A percentile compares a stretch with the other conserved stretches of the same genome.
Conservation (phyloP, 768 basidiomycete species). For the Russula ochroleuca region DNA sequence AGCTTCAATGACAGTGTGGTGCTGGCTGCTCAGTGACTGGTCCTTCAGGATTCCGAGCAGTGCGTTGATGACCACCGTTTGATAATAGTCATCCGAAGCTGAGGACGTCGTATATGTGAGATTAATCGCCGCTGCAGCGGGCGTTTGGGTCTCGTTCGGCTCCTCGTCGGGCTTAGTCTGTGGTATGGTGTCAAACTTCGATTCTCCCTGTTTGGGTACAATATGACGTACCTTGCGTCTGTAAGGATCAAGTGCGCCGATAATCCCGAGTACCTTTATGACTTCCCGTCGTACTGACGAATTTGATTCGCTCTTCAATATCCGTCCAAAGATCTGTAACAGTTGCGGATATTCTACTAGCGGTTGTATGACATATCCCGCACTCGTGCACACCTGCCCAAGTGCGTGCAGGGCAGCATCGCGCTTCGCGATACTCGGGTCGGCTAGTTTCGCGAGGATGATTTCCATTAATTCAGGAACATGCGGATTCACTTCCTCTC, state of each 20-base stretch:
- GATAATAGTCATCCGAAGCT: constrained; percentile 92
- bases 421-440: constrained; percentile 81
- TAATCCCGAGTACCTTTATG: constrained; percentile 90
- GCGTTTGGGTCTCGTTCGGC: constrained; percentile 45
- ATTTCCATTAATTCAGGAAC: constrained; percentile 87
- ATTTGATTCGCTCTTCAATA: constrained; percentile 76
- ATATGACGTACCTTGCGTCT: constrained; percentile 67
- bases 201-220: background rate
- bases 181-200: constrained; percentile 3
- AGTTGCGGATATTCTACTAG: constrained; percentile 89
- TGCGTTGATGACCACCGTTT: constrained; percentile 88
- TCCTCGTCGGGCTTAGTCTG: constrained; percentile 65
- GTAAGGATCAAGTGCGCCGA: constrained; percentile 96
- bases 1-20: constrained; percentile 93
- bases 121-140: constrained; percentile 61
- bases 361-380: constrained; percentile 90
- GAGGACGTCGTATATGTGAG: constrained; percentile 57
- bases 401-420: constrained; percentile 93
- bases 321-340: constrained; percentile 76
- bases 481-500: constrained; percentile 81
- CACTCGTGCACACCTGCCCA: constrained; percentile 93
- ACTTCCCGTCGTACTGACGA: constrained; percentile 77
- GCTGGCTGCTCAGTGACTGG: constrained; percentile 76
- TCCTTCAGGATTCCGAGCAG: constrained; percentile 86
- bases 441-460: constrained; percentile 84